Evolutionary conservation across 495 filamentous ascomycete species (phyloP).

Genomic region (Penicillium longicatenatum): DNA sequence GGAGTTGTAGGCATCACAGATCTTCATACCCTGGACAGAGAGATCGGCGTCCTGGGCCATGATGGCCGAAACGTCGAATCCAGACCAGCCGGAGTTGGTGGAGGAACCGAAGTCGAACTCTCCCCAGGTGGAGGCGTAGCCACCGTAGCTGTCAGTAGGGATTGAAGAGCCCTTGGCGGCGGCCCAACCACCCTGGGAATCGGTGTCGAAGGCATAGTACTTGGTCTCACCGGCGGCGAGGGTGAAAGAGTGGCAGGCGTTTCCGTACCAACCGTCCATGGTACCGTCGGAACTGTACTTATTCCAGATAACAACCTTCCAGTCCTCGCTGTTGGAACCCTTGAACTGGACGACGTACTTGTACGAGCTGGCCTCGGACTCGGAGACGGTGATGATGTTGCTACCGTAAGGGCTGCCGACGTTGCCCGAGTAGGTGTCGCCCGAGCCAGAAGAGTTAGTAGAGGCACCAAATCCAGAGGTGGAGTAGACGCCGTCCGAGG

Average conservation of each 20-base stretch:
- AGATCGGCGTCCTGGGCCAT: conserved; percentile 35
- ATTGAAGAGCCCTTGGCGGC: conserved; percentile 34
- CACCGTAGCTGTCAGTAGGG: conserved; percentile 33
- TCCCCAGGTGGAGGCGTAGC: conserved; percentile 45
- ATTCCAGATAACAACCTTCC: conserved; percentile 54
- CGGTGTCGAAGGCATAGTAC: conserved; percentile 49
- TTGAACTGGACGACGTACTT: conserved; percentile 50
- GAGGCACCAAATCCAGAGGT: conserved; percentile 33
- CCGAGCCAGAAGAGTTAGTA: conserved; percentile 31
- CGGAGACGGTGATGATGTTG: conserved; percentile 49
- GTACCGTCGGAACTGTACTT: conserved; percentile 46
- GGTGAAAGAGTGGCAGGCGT: conserved; percentile 42
- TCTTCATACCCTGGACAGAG: conserved; percentile 38
- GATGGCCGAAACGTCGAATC: conserved; percentile 46
- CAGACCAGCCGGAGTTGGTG: conserved; percentile 41
- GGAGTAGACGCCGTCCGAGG: conserved; percentile 25
- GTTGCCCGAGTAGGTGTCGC: conserved; percentile 48
- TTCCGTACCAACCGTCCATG: conserved; percentile 43
- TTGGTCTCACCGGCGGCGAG: conserved; percentile 43
- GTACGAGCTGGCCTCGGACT: conserved; percentile 34
- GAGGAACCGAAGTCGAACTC: conserved; percentile 43
- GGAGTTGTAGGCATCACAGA: conserved; percentile 25
- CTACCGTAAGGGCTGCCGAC: conserved; percentile 53
- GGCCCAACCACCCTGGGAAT: conserved; percentile 44
- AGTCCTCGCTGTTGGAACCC: conserved; percentile 37